Conservation (phyloP, 2,329 filamentous ascomycete species). For the Thielaviopsis musarum region DNA sequence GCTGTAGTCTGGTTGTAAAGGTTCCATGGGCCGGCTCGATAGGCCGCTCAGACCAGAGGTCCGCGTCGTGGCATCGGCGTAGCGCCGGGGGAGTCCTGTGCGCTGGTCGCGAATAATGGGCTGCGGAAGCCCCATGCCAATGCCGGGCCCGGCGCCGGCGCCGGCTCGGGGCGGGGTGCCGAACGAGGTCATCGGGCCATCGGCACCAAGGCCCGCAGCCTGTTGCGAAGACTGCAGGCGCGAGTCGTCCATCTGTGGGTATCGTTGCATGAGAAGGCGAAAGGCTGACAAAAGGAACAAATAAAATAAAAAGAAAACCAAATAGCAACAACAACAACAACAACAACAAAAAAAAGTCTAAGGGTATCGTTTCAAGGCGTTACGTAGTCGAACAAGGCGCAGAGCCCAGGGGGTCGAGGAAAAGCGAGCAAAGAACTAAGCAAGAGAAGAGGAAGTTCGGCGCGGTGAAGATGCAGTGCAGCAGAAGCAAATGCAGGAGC, state of each 20-base stretch:
- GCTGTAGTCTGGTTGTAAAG: constrained; percentile 3
- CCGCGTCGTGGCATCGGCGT: constrained; percentile 1
- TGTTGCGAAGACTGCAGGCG: not conserved
- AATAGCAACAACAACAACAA: constrained; percentile 7
- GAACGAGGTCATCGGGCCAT: constrained; percentile 1
- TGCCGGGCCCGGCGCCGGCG: not conserved
- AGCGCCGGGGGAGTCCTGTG: constrained; percentile 6
- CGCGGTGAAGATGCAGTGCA: constrained; percentile 14
- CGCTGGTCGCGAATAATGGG: not conserved
- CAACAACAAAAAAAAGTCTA: too few species aligned
- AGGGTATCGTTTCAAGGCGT: too few species aligned
- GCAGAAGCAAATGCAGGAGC: constrained; percentile 14
- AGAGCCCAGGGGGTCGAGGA: constrained; percentile 19
- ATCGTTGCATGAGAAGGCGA: not conserved
- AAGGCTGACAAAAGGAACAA: constrained; percentile 8
- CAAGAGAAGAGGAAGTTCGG: constrained; percentile 1
- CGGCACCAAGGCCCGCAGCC: not conserved
- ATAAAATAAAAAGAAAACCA: constrained; percentile 2
- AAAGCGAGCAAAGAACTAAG: constrained; percentile 17
- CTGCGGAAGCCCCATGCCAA: not conserved
- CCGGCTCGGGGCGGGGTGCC: not conserved
- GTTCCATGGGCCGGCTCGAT: constrained; percentile 1
- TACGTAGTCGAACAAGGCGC: constrained; percentile 19
- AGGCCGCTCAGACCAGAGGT: not conserved
- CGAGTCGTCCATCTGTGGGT: constrained; percentile 1